A percentile compares a stretch with the other conserved stretches of the same genome.
phyloP scores from a whole-genome alignment of 139 green algal genomes.

The Helicosporidium sp. region DNA sequence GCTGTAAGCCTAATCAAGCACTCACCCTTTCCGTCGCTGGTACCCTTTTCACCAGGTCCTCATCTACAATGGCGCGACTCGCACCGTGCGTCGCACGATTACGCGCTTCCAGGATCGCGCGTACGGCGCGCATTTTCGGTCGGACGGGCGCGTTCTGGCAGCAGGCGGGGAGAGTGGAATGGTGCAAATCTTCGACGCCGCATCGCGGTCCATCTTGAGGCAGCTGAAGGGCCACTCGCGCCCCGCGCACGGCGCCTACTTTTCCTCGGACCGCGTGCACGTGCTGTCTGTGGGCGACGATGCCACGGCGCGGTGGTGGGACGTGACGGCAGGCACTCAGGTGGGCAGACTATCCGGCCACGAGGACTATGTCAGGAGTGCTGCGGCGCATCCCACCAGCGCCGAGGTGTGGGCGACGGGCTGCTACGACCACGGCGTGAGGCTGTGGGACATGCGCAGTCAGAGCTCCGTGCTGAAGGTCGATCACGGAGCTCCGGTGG shows the following conservation, averaged over 20 bases:
- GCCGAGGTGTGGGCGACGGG: conserved; percentile 46
- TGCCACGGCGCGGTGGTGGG: conserved; percentile 55
- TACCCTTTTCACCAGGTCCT: conserved; percentile 32
- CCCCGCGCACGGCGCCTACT: conserved; percentile 45
- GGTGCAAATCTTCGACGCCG: conserved; percentile 75
- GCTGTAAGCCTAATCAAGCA: background rate
- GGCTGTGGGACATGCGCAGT: conserved; percentile 64
- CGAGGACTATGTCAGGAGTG: conserved; percentile 66
- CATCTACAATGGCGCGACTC: conserved; percentile 38
- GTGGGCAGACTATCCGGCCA: conserved; percentile 51
- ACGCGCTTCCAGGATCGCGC: conserved; percentile 72
- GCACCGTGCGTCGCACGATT: conserved; percentile 32
- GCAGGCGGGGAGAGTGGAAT: conserved; percentile 64
- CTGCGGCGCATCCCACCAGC: conserved; percentile 24
- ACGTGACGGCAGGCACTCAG: conserved; percentile 43
- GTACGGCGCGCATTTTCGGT: conserved; percentile 56
- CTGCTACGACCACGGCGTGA: conserved; percentile 63
- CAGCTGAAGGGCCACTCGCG: conserved; percentile 65
- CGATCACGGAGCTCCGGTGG: conserved; percentile 61
- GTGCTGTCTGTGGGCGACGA: conserved; percentile 72
- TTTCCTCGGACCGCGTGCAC: conserved; percentile 42
- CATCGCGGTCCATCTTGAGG: conserved; percentile 55
- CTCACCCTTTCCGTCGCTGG: too few relatives aligned
- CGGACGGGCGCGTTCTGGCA: conserved; percentile 61
- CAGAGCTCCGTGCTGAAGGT: conserved; percentile 18